phyloP scores from a whole-genome alignment of 371 early-diverging fungal genomes.

The Mucor circinelloides region DNA sequence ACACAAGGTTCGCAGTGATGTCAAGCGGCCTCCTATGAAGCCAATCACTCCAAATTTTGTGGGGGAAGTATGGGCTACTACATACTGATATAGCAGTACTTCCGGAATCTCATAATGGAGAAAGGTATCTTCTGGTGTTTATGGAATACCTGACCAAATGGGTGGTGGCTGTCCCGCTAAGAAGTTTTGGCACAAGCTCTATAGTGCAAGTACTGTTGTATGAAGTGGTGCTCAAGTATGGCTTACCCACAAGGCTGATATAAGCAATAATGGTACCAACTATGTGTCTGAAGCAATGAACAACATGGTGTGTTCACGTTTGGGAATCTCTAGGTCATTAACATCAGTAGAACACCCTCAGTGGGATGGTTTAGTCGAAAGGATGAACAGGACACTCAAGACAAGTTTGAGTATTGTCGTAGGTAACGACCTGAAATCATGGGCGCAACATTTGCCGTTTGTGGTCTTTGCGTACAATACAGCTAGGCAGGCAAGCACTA shows the following conservation, averaged over 20 bases:
- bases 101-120: conserved; percentile 9
- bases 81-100: conserved; percentile 25
- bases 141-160: conserved; percentile 27
- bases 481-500: conserved; percentile 11
- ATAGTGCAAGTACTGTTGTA: neutral
- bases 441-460: neutral
- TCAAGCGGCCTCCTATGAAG: conserved; percentile 1
- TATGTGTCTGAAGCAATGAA: conserved; percentile 16
- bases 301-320: neutral
- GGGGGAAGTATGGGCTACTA: conserved; percentile 28
- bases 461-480: neutral
- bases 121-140: conserved; percentile 20
- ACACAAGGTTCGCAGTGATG: conserved; percentile 9
- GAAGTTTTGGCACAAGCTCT: neutral
- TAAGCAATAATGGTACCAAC: neutral
- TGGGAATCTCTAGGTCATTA: conserved; percentile 6
- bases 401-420: conserved; percentile 3
- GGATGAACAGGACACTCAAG: conserved; percentile 24
- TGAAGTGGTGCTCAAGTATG: neutral
- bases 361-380: conserved; percentile 20
- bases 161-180: conserved; percentile 11
- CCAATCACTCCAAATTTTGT: neutral
- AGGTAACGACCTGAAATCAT: conserved; percentile 6
- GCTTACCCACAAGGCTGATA: neutral
- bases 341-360: conserved; percentile 26